Evolutionary conservation across 2,329 filamentous ascomycete genomes (phyloP), one percentile per base, ranked within the genome.

Genomic region (Colletotrichum phormii): DNA sequence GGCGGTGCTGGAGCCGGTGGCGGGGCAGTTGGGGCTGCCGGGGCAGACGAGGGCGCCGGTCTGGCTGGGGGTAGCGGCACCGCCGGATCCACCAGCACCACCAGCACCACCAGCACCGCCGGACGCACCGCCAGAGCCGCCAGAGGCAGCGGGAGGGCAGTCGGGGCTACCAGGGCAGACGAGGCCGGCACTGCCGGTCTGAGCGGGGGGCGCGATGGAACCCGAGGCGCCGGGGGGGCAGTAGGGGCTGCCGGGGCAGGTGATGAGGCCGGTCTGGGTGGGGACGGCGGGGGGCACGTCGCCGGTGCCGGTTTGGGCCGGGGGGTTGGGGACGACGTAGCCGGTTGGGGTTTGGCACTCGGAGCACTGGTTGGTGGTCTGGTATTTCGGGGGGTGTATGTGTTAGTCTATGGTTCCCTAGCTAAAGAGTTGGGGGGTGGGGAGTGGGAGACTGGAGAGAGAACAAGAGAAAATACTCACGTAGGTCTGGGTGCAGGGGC

Each of bases 401-500:
- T 46, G 49, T 33, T 12, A 15, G 54, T 26, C 26, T 26, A 29
- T 7, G n/a, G 26, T 24, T 37, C 31, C 46, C 22, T 24, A 29
- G 24, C 15, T 15, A 29, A 22, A 22, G 6, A 11, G 6, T 4
- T 29, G 31, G 24, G 61, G 22, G 11, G 22, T n/a, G n/a, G n/a
- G n/a, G n/a, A 8, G 7, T 4, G 24, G 2, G 53, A 22, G 15
- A 37, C 29, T 26, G 33, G 26, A 18, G n/a, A 58, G 5, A 29
- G 18, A 31, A 5, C 33, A 35, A 26, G 18, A 59, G 54, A 18
- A 35, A 15, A 2, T 13, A 66, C 73, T 66, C 53, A 75, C 73
- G 26, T 59, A 73, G 13, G 62, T 49, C 62, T 67, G 51, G 57
- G 87, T 88, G 83, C 87, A 89, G 71, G 87, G 86, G 81, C 87